A percentile compares a stretch with the other conserved stretches of the same genome.
Evolutionary conservation across 352 stramenopile genomes (phyloP).

Genomic region (Phytopythium vexans): DNA sequence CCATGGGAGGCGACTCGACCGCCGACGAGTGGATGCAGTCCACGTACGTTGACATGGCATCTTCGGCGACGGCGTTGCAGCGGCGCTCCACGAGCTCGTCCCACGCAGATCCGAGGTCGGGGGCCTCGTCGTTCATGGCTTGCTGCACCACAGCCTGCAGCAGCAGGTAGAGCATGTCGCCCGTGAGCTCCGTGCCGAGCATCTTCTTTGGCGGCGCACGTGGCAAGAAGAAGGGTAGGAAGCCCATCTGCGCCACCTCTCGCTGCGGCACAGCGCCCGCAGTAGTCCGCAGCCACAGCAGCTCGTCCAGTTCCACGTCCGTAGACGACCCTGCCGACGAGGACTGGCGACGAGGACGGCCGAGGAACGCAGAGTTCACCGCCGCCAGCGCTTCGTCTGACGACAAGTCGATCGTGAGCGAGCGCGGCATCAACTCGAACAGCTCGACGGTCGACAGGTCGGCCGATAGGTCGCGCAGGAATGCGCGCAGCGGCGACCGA

Average conservation of each 20-base stretch:
- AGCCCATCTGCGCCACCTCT: constrained; percentile 15
- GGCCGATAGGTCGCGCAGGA: constrained; percentile 38
- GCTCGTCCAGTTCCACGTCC: not conserved
- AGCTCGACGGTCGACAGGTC: constrained; percentile 50
- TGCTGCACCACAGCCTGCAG: constrained; percentile 31
- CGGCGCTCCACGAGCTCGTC: constrained; percentile 62
- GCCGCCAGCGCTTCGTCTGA: constrained; percentile 15
- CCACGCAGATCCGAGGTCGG: constrained; percentile 63
- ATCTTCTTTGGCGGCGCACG: constrained; percentile 51
- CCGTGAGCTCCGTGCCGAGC: constrained; percentile 62
- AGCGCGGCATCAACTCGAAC: constrained; percentile 53
- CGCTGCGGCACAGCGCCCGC: not conserved
- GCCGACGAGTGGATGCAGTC: constrained; percentile 70
- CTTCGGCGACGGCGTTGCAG: constrained; percentile 43
- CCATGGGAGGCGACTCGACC: constrained; percentile 51
- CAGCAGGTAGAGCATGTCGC: constrained; percentile 41
- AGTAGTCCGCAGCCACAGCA: constrained; percentile 2
- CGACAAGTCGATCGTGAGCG: constrained; percentile 54
- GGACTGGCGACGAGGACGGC: not conserved
- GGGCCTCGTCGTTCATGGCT: constrained; percentile 19
- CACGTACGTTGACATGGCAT: constrained; percentile 66
- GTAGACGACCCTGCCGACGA: no score
- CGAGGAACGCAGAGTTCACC: constrained; percentile 1
- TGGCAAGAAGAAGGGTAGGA: constrained; percentile 26
- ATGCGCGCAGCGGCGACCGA: constrained; percentile 38